Evolutionary conservation across 2,329 filamentous ascomycete species (phyloP), one percentile per base, ranked within the genome.

Genomic region (Trichoderma endophyticum): DNA sequence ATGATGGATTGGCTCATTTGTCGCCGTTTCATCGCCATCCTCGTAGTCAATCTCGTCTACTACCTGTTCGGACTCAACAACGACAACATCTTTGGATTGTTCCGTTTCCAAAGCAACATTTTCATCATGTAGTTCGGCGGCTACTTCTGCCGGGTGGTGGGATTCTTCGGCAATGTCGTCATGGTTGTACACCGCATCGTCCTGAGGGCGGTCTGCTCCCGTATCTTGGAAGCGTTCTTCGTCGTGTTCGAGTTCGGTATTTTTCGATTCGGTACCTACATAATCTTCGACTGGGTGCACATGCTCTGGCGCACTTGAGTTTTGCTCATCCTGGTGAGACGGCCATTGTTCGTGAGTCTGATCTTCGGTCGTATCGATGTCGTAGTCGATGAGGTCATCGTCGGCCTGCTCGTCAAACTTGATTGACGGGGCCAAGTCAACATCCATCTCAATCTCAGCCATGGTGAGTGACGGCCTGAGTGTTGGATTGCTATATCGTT

Each of bases 361-460:
- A 11, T 74, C 71, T 36, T 77, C 77, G 2, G 72, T 71, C 26
- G 73, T 67, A 56, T 79, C 82, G 66, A 78, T 81, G 34, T 83
- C 82, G 54, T 82, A 83, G 71, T 81, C 79, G 64, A 83, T 81
- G 28, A 82, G 73, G 70, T 83, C 82, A 15, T 82, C 78, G 51
- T 81, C 79, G 8, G 74, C 71, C 28, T 74, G 76, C 6, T 64
- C 70, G 26, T 77, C 77, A 8, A 77, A 63, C 48, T 72, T 73
- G 36, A 75, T 73, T 36, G 78, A 78, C 43, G 76, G 76, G 36
- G 72, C 71, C 71, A 77, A 70, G 57, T 81, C 78, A 51, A 80
- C 73, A 51, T 81, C 80, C 76, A 81, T 80, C 28, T 80, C 78
- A 21, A 78, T 74, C 21, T 78, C 79, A 6, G 78, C 72, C 79